These are phyloP conservation scores for Reutealis trisperma DNA, from an alignment of 345 rosid genomes.

Conservation along the genomic window DNA sequence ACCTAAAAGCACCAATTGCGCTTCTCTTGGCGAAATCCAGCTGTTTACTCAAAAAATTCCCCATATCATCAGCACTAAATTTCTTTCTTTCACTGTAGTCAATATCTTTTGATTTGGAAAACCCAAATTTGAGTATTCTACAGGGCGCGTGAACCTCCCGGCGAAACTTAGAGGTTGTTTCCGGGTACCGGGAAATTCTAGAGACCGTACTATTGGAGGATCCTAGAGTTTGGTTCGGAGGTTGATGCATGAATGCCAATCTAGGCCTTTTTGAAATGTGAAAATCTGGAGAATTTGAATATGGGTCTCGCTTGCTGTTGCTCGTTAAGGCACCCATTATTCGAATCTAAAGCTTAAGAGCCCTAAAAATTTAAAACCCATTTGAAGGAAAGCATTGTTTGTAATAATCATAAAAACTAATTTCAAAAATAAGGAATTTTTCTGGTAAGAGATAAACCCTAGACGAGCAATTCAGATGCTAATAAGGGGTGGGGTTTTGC, in stretches of 20 bases:
- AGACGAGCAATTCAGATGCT: not conserved
- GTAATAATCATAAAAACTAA: not conserved
- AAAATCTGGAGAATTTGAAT: conserved; percentile 40
- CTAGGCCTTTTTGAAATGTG: conserved; percentile 61
- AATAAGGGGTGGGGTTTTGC: conserved; percentile 12
- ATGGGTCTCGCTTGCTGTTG: conserved; percentile 54
- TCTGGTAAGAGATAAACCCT: conserved; percentile 10
- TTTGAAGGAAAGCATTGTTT: conserved; percentile 19
- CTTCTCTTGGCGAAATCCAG: conserved; percentile 40
- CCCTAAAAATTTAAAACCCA: conserved; percentile 37
- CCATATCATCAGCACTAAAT: conserved; percentile 29
- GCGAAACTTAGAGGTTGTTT: conserved; percentile 43
- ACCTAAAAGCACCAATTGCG: conserved; percentile 50
- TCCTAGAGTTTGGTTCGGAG: conserved; percentile 30
- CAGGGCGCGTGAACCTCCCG: conserved; percentile 86
- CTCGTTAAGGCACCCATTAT: conserved; percentile 69
- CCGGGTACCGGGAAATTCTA: conserved; percentile 74
- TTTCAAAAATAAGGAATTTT: not conserved
- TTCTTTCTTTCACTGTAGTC: conserved; percentile 25
- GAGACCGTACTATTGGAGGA: conserved; percentile 46
- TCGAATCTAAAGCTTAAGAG: conserved; percentile 20
- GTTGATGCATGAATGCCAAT: conserved; percentile 40
- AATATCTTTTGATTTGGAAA: conserved; percentile 22
- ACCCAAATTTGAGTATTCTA: conserved; percentile 53
- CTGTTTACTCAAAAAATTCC: conserved; percentile 31